Percentiles rank a stretch among this genome's conserved stretches.
These are phyloP conservation scores for Sarocladium oryzae DNA, from an alignment of 2,329 filamentous ascomycete genomes.

Conservation along the genomic window DNA sequence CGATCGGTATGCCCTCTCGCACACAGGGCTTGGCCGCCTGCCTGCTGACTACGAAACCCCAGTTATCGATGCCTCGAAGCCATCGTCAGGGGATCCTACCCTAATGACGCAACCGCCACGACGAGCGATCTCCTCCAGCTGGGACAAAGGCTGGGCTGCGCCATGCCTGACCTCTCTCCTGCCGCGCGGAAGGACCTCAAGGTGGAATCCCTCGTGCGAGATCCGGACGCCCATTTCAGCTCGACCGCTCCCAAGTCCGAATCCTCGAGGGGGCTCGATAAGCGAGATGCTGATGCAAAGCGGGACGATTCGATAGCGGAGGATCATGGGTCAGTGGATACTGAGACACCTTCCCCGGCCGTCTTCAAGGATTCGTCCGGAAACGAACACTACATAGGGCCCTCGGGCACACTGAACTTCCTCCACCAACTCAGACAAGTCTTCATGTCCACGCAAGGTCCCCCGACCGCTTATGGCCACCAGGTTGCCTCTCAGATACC, in stretches of 20 bases:
- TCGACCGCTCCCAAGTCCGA: not conserved
- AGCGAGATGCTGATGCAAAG: not conserved
- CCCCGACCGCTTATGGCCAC: not conserved
- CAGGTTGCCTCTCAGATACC: not conserved
- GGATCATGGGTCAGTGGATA: not conserved
- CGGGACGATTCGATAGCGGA: not conserved
- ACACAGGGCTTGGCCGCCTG: no score
- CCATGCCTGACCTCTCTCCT: constrained; percentile 26
- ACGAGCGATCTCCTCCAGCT: constrained; percentile 23
- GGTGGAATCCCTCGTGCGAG: constrained; percentile 15
- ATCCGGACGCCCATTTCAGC: not conserved
- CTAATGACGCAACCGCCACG: constrained; percentile 22
- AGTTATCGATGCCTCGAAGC: constrained; percentile 30
- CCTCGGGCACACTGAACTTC: constrained; percentile 30
- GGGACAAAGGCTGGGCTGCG: constrained; percentile 22
- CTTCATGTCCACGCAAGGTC: not conserved
- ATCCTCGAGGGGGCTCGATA: not conserved
- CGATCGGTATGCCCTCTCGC: constrained; percentile 22
- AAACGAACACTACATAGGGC: constrained; percentile 30
- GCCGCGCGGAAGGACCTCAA: constrained; percentile 13
- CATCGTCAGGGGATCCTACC: constrained; percentile 27
- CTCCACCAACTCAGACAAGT: constrained; percentile 25
- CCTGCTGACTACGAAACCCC: no score
- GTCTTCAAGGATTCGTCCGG: constrained; percentile 22
- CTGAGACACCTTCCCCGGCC: constrained; percentile 6